Evolutionary conservation across 169 alveolate genomes (phyloP), one percentile per base, ranked within the genome.

Genomic region (Gregarina niphandrodes): DNA sequence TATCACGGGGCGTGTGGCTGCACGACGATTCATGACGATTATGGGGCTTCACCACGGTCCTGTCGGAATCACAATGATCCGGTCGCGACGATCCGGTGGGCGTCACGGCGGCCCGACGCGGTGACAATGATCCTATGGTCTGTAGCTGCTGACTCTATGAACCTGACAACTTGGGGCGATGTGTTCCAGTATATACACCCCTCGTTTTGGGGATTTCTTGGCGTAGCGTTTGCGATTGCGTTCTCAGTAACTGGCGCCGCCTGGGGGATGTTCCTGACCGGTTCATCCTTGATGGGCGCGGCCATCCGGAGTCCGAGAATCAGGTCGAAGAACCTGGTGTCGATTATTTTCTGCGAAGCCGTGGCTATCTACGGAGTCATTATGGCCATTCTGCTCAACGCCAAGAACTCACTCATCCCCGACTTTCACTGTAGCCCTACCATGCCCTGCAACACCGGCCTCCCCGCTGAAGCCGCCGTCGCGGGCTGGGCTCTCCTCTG

Each of bases 341-440:
- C 95, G 36, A 82, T 93, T 39, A 93, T 90, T 56, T 93, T 93
- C 68, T 93, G 99, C 67, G 99, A 92, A 57, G 98, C 98, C 18
- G 91, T 89, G 9, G 98, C 97, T 36, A 87, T 84, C 47, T 78
- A 77, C 43, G 92, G 92, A 17, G 90, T 84, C 31, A 82, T 85
- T 56, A 82, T 83, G 56, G 88, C 93, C 2, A 79, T 78, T 36
- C 61, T 80, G 49, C 61, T 70, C 44, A 45, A 62, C 21, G 71
- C 70, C 49, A 69, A 57, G 70, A 75, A 13, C 59, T 70, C 45
- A 42, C 65, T 35, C 35, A 57, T 12, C 37, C 70, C 34, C 43
- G 55, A 53, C 21, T 32, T 57, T 21, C 50, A 46, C 5, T 17
- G 20, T 16, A 42, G 18, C 9, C 29, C 17, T 47, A 57, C 23